Conservation (phyloP, 2,329 filamentous ascomycete genomes). For the Fusarium duplospermum region DNA sequence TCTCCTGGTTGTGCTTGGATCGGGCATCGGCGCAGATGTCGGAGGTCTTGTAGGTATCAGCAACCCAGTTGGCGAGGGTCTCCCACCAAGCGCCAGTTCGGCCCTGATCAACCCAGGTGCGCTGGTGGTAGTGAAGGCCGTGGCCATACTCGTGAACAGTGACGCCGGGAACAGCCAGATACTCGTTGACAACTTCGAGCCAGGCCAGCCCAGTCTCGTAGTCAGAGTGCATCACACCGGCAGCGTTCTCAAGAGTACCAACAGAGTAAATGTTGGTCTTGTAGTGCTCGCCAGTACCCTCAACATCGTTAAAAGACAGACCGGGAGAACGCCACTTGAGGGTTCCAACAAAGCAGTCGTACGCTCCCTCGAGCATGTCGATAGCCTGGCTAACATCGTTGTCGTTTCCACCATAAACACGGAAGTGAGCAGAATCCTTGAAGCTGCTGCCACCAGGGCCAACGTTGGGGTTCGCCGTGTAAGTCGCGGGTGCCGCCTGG, state of each 20-base stretch:
- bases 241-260: conserved; percentile 50
- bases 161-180: conserved; percentile 53
- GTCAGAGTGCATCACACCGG: conserved; percentile 58
- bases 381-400: conserved; percentile 45
- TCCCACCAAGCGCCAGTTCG: conserved; percentile 64
- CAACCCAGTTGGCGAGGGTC: conserved; percentile 61
- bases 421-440: conserved; percentile 54
- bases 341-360: conserved; percentile 53
- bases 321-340: conserved; percentile 55
- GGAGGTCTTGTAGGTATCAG: conserved; percentile 61
- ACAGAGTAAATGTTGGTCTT: conserved; percentile 62
- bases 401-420: conserved; percentile 48
- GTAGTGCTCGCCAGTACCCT: conserved; percentile 53
- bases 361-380: conserved; percentile 58
- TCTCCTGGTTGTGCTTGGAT: conserved; percentile 48
- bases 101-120: conserved; percentile 57
- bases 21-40: conserved; percentile 55
- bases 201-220: conserved; percentile 53
- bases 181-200: conserved; percentile 56
- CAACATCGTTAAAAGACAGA: conserved; percentile 49
- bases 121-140: conserved; percentile 58
- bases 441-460: conserved; percentile 49
- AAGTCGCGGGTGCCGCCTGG: conserved; percentile 35
- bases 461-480: conserved; percentile 46
- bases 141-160: conserved; percentile 64